Evolutionary conservation across 225 moss, liverwort and hornwort species (phyloP).

Genomic region (Thuidium tamariscinum): DNA sequence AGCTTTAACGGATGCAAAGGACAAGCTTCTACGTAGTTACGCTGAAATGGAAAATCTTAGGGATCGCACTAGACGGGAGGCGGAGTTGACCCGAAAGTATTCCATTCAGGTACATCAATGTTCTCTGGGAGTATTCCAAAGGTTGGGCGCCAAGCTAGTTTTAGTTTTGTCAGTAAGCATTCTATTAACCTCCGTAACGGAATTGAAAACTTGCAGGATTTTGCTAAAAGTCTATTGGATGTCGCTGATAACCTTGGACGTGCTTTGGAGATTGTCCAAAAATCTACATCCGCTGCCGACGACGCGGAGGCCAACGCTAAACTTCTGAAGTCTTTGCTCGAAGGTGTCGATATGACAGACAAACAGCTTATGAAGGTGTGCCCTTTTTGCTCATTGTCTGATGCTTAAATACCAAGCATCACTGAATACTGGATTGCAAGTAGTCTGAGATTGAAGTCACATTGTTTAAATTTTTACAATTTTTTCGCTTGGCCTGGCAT

Average conservation of each 20-base stretch:
- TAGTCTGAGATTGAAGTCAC: not conserved
- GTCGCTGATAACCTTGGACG: slow-evolving; percentile 90
- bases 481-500: not conserved
- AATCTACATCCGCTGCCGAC: slow-evolving; percentile 48
- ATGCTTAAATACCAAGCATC: not conserved
- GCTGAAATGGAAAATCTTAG: slow-evolving; percentile 89
- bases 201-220: slow-evolving; percentile 43
- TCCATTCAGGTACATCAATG: slow-evolving; percentile 56
- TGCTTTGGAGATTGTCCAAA: slow-evolving; percentile 67
- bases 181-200: not conserved
- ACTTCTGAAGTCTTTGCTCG: slow-evolving; percentile 51
- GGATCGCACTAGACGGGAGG: slow-evolving; percentile 68
- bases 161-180: not conserved
- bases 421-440: not conserved
- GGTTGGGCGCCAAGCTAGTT: not conserved
- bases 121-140: not conserved
- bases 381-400: not conserved
- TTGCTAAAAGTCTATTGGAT: slow-evolving; percentile 71
- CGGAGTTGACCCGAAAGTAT: slow-evolving; percentile 67
- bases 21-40: slow-evolving; percentile 65
- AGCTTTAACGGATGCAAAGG: slow-evolving; percentile 47
- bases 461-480: not conserved
- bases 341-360: slow-evolving; percentile 91
- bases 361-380: slow-evolving; percentile 78
- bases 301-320: slow-evolving; percentile 50